Evolutionary conservation across 495 filamentous ascomycete species (phyloP), one percentile per base, ranked within the genome.

Genomic region (Collariella sp.): DNA sequence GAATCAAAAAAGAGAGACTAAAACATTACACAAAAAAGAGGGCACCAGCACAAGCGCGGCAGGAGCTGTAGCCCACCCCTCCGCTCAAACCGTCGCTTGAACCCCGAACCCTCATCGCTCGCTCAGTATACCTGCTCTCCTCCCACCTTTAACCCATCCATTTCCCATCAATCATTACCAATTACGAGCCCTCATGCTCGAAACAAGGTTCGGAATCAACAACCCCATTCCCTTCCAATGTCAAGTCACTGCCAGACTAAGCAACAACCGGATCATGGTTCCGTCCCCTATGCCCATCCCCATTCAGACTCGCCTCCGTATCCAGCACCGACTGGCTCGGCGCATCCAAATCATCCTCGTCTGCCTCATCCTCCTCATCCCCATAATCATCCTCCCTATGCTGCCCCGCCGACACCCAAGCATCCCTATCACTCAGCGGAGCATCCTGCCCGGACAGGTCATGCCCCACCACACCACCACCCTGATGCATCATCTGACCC

Each of bases 391-490:
- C 77, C 18, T 76, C 75, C 52, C 76, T 70, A 73, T 96, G 91
- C 60, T 89, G 83, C 50, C 81, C 81, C 4, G 89, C 89, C 3
- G 87, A 83, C 41, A 93, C 82, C 93, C 93, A 96, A 5, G 85
- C 87, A 67, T 94, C 88, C n/a, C 86, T 80, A 63, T 91, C 84
- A 56, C 87, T 81, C 56, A 95, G 73, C 50, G 88, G 87, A 36
- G 78, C 77, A 67, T 98, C 94, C 72, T 98, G 93, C 50, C 73
- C 76, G 9, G 89, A 85, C 16, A 96, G 79, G 60, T 95, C 89
- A 20, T 58, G 63, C 16, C 63, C n/a, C n/a, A n/a, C n/a, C n/a
- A n/a, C n/a, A n/a, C n/a, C 63, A 11, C 34, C 35, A 7, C 18
- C 22, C 26, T 41, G 52, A n/a, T n/a, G n/a, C n/a, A n/a, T n/a